Base-by-base conservation (phyloP, 495 filamentous ascomycete species). In the Penicillium canescens region DNA sequence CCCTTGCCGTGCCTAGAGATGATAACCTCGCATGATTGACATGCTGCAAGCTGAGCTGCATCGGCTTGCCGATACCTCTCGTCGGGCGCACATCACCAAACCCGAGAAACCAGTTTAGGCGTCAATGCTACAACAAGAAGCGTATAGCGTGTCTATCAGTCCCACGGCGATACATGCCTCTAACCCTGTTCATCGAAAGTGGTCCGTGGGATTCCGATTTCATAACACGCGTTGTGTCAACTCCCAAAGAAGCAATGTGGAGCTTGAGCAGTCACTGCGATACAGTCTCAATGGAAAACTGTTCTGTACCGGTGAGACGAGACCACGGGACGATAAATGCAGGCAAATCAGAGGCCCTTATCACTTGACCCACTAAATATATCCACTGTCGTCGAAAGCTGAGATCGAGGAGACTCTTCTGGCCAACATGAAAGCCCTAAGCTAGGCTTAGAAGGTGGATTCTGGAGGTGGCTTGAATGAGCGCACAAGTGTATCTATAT, bases 391-490 rank as follows among this genome's bases (percentile, higher is more conserved):
- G 18, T 41, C 31, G 16, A 37, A 40, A 63, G 55, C 52, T 64
- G 57, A 64, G 55, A 66, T 66, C 45, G 55, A 58, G 50, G 46
- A 54, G 43, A 36, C 49, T 43, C 40, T 28, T 51, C 49, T 51
- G 49, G 49, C 49, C 49, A 28, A 37, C 0, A 33, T 20, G 10
- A 33, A 34, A 26, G 49, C 51, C 51, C 51, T 54, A 46, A 46
- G 10, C 16, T 18, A 35, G 33, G 34, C 26, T 31, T 31, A 6
- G 7, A 31, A 51, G 40, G 49, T 51, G 49, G 49, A 28, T 51
- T 43, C 26, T 36, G 20, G 40, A 64, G 57, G 57, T 63, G 57
- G 55, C 61, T 61, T 42, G 54, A 48, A 23, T 48, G 23, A 6
- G 9, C 23, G 39, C 47, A 42, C 37, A 34, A 34, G 7, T 21